Evolutionary conservation across 345 rosid species (phyloP).

Genomic region (Populus simonii): DNA sequence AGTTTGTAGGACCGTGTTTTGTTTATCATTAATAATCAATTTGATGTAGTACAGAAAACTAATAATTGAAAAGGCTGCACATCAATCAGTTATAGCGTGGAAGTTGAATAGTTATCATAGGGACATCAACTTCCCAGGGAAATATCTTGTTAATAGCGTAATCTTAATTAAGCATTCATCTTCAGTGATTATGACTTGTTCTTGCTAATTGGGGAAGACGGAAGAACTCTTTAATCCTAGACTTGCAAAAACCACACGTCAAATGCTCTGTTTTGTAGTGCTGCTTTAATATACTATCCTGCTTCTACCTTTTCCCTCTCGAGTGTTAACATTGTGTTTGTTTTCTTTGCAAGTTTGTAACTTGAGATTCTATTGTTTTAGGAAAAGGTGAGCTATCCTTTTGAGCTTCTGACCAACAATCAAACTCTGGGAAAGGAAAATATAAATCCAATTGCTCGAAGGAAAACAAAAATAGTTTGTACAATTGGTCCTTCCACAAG

Average conservation of each 20-base stretch:
- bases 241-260: background rate
- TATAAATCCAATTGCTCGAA: constrained; percentile 31
- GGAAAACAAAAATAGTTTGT: constrained; percentile 92
- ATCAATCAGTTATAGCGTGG: too few relatives aligned
- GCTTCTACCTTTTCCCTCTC: background rate
- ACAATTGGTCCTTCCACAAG: constrained; percentile 97
- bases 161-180: too few relatives aligned
- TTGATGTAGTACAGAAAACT: too few relatives aligned
- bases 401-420: constrained; percentile 29
- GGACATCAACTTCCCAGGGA: too few relatives aligned
- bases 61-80: too few relatives aligned
- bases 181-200: too few relatives aligned
- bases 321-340: background rate
- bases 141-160: too few relatives aligned
- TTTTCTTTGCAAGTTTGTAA: background rate
- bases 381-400: constrained; percentile 41
- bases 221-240: background rate
- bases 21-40: too few relatives aligned
- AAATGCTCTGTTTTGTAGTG: background rate
- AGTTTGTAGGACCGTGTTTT: too few relatives aligned
- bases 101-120: too few relatives aligned
- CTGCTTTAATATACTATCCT: background rate
- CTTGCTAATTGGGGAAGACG: too few relatives aligned
- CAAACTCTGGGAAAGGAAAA: constrained; percentile 31
- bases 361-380: constrained; percentile 16